Conservation (phyloP, 2,329 filamentous ascomycete genomes). For the Fusarium sp. region DNA sequence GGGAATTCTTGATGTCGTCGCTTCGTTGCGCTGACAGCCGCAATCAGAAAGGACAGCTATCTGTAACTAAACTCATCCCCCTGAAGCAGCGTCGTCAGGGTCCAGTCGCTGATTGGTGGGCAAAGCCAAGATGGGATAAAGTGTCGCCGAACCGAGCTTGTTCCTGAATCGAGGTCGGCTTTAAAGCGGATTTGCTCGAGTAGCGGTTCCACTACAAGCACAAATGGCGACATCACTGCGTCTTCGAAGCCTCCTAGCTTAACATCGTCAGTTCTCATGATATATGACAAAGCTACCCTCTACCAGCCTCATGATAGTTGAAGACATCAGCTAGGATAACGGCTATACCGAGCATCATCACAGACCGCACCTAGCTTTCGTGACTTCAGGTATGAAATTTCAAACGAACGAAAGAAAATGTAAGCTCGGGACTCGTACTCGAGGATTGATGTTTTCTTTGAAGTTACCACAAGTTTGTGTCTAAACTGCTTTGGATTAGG, state of each 20-base stretch:
- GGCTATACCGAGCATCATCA: too few relatives aligned
- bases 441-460: background rate
- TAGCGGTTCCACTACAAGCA: background rate
- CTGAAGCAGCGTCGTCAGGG: constrained; percentile 35
- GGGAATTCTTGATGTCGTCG: constrained; percentile 26
- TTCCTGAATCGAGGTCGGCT: constrained; percentile 2
- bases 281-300: too few relatives aligned
- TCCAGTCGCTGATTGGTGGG: constrained; percentile 38
- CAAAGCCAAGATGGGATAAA: constrained; percentile 36
- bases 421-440: too few relatives aligned
- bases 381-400: background rate
- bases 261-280: background rate
- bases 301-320: too few relatives aligned
- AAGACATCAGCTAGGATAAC: background rate
- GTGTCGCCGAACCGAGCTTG: constrained; percentile 37
- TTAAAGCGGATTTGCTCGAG: constrained; percentile 1
- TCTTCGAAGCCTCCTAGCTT: background rate
- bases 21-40: constrained; percentile 26
- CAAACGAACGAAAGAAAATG: background rate
- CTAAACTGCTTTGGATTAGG: too few relatives aligned
- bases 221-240: background rate
- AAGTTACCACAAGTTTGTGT: too few relatives aligned
- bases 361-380: background rate
- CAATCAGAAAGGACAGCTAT: constrained; percentile 45
- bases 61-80: constrained; percentile 41